Evolutionary conservation across 176 grass and related monocot genomes (phyloP), one percentile per base, ranked within the genome.

Genomic region (Triticum monococcum): DNA sequence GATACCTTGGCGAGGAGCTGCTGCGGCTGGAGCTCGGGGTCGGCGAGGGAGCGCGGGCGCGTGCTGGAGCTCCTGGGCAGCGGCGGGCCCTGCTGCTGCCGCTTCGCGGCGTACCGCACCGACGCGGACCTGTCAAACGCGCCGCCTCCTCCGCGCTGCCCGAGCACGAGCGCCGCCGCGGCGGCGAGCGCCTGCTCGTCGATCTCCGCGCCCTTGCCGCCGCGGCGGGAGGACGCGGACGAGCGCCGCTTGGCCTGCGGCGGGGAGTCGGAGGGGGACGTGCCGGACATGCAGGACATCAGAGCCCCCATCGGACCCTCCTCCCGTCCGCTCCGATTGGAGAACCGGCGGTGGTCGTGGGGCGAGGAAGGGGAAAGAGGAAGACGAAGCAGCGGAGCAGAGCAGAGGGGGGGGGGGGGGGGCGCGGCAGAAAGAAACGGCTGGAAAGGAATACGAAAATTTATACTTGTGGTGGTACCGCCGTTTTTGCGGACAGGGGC

Each of bases 61-160:
- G 94, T 91, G 89, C 97, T 99, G 81, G 88, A 91, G 90, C 97
- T 99, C 85, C 97, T 80, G 4, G 94, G 86, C 57, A 99, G 89
- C 79, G 86, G 79, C 86, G 40, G 90, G 41, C 81, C 88, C 90
- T 86, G 87, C 79, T 75, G 43, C 66, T 93, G 88, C 28, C 92
- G 72, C 77, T 85, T 90, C 37, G 83, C 91, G 36, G 85, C 88
- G 43, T 88, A 87, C 72, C 97, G 86, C 70, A 99, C 50, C 40
- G 97, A 99, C 31, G 92, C 61, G 10, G 97, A 99, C 60, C 97
- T 89, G 73, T 99, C 94, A 75, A 96, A 99, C 72, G 66, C 43
- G 12, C 78, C 79, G 2, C 43, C 66, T 4, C 43, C 64, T 12
- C 77, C 90, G 62, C 68, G 72, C 84, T 95, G 93, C 12, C 88